A percentile compares a stretch with the other conserved stretches of the same genome.
phyloP scores from a whole-genome alignment of 2,329 filamentous ascomycete species.

The Claviceps capensis region DNA sequence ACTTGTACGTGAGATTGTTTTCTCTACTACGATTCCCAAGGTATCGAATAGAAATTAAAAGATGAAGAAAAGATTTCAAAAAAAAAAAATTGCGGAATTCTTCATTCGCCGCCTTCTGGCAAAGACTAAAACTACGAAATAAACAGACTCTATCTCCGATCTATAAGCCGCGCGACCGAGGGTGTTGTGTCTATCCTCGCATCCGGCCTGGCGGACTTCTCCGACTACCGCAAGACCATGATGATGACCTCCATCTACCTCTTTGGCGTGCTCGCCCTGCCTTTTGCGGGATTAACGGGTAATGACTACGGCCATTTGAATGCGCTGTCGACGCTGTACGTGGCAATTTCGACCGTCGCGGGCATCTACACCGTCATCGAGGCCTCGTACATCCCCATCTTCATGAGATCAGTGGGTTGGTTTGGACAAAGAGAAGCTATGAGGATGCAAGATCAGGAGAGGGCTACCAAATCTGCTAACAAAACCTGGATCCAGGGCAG shows the following conservation, averaged over 20 bases:
- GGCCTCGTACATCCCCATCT: slow-evolving; percentile 10
- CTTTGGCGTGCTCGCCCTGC: slow-evolving; percentile 9
- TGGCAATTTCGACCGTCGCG: slow-evolving; percentile 8
- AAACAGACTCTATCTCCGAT: slow-evolving; percentile 8
- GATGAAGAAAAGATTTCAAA: background rate
- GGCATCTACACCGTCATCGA: slow-evolving; percentile 10
- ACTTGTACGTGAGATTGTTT: slow-evolving; percentile 5
- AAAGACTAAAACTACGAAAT: background rate
- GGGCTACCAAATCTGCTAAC: background rate
- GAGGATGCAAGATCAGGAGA: slow-evolving; percentile 2
- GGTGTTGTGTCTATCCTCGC: slow-evolving; percentile 9
- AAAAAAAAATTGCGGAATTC: background rate
- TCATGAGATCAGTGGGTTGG: slow-evolving; percentile 11
- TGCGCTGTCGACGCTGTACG: slow-evolving; percentile 7
- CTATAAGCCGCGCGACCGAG: slow-evolving; percentile 9
- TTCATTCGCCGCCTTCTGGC: background rate
- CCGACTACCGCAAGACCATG: slow-evolving; percentile 10
- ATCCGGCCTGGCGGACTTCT: slow-evolving; percentile 9
- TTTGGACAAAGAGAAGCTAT: background rate
- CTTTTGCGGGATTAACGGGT: slow-evolving; percentile 8
- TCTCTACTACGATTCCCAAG: background rate
- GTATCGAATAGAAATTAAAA: background rate
- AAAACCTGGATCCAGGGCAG: slow-evolving; percentile 8
- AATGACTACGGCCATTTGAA: slow-evolving; percentile 9
- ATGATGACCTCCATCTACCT: slow-evolving; percentile 12